Percentiles rank a stretch among this genome's conserved stretches.
phyloP scores from a whole-genome alignment of 345 rosid genomes.

The Eucalyptus curtisii region DNA sequence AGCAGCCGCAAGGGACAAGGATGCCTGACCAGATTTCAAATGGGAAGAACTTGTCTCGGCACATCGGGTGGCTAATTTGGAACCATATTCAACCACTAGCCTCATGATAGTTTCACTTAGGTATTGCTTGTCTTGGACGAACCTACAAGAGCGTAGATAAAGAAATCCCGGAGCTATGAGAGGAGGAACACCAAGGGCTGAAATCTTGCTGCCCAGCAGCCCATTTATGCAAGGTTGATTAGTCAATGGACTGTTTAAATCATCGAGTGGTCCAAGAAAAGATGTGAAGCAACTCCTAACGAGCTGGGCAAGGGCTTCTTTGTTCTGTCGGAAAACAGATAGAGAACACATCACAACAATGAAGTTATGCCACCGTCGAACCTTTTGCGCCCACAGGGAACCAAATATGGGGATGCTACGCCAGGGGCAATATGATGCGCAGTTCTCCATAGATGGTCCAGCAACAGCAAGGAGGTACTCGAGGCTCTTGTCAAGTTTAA shows the following conservation, averaged over 20 bases:
- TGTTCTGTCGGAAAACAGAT: constrained; percentile 31
- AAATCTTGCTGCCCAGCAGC: constrained; percentile 28
- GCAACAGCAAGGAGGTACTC: constrained; percentile 50
- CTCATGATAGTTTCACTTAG: constrained; percentile 27
- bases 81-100: constrained; percentile 35
- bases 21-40: constrained; percentile 29
- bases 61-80: constrained; percentile 19
- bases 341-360: constrained; percentile 42
- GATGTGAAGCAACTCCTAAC: constrained; percentile 52
- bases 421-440: constrained; percentile 47
- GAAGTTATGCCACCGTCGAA: constrained; percentile 54
- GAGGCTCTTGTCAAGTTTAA: constrained; percentile 32
- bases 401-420: constrained; percentile 33
- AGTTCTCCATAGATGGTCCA: constrained; percentile 54
- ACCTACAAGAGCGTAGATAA: constrained; percentile 42
- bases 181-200: constrained; percentile 7
- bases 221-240: constrained; percentile 22
- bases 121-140: constrained; percentile 19
- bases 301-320: constrained; percentile 46
- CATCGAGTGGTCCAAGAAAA: constrained; percentile 22
- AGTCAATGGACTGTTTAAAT: constrained; percentile 10
- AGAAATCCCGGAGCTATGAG: constrained; percentile 44
- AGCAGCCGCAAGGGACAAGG: constrained; percentile 25
- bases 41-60: constrained; percentile 6
- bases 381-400: constrained; percentile 63